Percentiles rank a stretch among this genome's conserved stretches.
phyloP scores from a whole-genome alignment of 345 rosid genomes.

The Eucalyptus sp. region DNA sequence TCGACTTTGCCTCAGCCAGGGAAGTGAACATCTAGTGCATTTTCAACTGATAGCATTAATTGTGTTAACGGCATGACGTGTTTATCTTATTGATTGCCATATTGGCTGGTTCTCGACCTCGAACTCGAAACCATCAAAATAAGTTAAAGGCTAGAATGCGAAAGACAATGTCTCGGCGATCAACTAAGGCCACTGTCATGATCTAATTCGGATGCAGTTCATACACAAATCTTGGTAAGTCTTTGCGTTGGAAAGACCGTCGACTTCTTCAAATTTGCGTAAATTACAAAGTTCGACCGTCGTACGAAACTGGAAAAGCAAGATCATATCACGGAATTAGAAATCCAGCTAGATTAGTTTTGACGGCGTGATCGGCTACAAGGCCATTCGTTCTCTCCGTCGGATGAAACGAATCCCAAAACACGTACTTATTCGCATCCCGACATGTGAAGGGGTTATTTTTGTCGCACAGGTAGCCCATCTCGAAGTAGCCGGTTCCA shows the following conservation, averaged over 20 bases:
- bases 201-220: not conserved
- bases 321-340: not conserved
- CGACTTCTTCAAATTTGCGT: not conserved
- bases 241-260: not conserved
- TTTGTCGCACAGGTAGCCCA: conserved; percentile 47
- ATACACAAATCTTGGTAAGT: not conserved
- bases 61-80: not conserved
- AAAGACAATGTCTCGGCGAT: not conserved
- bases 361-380: conserved; percentile 23
- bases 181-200: not conserved
- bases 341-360: conserved; percentile 22
- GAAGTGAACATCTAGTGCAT: not conserved
- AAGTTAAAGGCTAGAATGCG: not conserved
- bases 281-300: not conserved
- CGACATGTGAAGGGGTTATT: conserved; percentile 43
- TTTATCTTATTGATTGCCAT: not conserved
- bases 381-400: conserved; percentile 47
- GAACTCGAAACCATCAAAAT: not conserved
- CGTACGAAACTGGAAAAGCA: not conserved
- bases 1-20: not conserved
- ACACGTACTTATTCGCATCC: conserved; percentile 44
- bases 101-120: not conserved
- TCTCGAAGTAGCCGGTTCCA: conserved; percentile 58
- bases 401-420: conserved; percentile 70
- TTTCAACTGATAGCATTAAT: not conserved